Base-by-base conservation (phyloP, 2,329 filamentous ascomycete species). In the Ophiostoma ips region DNA sequence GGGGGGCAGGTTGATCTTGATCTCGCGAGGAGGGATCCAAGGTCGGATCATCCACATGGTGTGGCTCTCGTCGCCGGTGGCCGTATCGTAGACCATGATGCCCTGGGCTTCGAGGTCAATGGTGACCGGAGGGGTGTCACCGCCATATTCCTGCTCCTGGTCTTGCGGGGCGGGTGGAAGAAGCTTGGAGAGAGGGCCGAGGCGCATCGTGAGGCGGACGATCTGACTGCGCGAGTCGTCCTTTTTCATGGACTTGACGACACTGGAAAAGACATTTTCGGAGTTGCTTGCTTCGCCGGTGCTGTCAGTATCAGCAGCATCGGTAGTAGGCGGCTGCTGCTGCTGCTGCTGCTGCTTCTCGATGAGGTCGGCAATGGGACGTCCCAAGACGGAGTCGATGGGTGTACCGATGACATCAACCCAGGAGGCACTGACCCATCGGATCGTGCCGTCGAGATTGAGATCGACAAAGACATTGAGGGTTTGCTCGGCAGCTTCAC, bases 11-110 rank as follows among this genome's bases (percentile, higher is more conserved):
- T 96, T 92, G 58, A 98, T 96, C 56, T 94, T 94, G 61, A 98
- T 87, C 69, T 96, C 89, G 57, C 88, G 79, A 6, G 90, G 85
- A 37, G 83, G 76, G 37, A 88, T 82, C 66, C 88, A 94, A 2
- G 90, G 92, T 56, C 92, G 85, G 58, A 98, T 79, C 88, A 98
- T 98, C 92, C 92, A 98, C 94, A 98, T 98, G 16, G 87, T 94
- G 72, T 96, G 90, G 61, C 87, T 92, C 63, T 92, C 86, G 50
- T 82, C 84, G 48, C 87, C 88, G 35, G 87, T 86, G 12, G 84
- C 77, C 54, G 84, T 81, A 64, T 96, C 89, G 63, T 95, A 96
- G 7, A 96, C 87, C 84, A 96, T 94, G 61, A 98, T 98, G 19
- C 92, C 92, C 66, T 98, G 92, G 7, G 87, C 94, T 68, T 98